These are phyloP conservation scores for Flaveria linearis DNA, from an alignment of 129 eudicot species.

Conservation along the genomic window DNA sequence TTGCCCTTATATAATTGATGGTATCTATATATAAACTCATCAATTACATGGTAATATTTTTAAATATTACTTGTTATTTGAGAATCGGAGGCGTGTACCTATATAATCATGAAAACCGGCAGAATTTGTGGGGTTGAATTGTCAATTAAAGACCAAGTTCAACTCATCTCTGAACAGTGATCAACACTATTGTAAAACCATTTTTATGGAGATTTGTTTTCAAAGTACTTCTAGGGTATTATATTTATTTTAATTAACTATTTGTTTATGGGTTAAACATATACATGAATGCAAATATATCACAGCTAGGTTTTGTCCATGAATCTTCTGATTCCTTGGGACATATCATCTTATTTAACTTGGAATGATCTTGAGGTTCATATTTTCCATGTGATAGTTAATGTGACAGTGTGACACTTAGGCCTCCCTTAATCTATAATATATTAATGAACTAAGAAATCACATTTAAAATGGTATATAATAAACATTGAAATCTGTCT, in stretches of 20 bases:
- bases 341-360: constrained; percentile 20
- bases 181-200: not conserved
- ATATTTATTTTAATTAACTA: not conserved
- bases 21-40: not conserved
- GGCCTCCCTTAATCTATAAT: not conserved
- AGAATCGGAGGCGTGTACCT: constrained; percentile 34
- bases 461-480: too few relatives aligned
- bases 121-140: constrained; percentile 38
- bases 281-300: constrained; percentile 30
- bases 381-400: constrained; percentile 2
- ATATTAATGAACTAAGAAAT: not conserved
- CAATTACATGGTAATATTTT: not conserved
- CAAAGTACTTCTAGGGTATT: not conserved
- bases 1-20: too few relatives aligned
- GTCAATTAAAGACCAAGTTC: constrained; percentile 39
- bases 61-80: not conserved
- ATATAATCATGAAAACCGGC: constrained; percentile 33
- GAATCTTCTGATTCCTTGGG: constrained; percentile 28
- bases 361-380: constrained; percentile 11
- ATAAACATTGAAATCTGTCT: too few relatives aligned
- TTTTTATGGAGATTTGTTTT: constrained; percentile 8
- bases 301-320: constrained; percentile 31
- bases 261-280: constrained; percentile 15
- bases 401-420: constrained; percentile 18
- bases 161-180: constrained; percentile 24